A percentile compares a stretch with the other conserved stretches of the same genome.
phyloP scores from a whole-genome alignment of 805 yeast genomes.

The Hanseniaspora clermontiae region DNA sequence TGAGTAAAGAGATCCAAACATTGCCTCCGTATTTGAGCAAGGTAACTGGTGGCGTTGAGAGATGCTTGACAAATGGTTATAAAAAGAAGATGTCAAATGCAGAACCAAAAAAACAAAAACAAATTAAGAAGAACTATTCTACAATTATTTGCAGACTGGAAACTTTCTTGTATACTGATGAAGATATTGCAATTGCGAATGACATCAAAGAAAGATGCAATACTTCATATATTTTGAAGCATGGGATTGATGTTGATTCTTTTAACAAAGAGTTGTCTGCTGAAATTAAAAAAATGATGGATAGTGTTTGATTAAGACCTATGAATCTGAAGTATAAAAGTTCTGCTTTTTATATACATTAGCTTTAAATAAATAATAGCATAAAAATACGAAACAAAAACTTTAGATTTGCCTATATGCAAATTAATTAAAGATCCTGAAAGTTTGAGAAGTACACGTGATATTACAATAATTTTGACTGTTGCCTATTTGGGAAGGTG shows the following conservation, averaged over 20 bases:
- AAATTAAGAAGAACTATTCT: background rate
- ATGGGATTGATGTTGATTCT: background rate
- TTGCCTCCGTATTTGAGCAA: constrained; percentile 68
- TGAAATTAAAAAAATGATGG: background rate
- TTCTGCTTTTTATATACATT: no score
- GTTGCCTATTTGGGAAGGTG: background rate
- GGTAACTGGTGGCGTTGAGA: constrained; percentile 77
- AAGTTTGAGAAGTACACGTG: background rate
- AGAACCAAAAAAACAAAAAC: background rate
- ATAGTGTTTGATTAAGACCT: background rate
- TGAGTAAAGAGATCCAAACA: constrained; percentile 52
- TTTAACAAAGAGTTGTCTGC: background rate
- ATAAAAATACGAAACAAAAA: no score
- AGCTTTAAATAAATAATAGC: background rate
- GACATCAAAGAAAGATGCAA: background rate
- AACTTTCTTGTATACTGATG: background rate
- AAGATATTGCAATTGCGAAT: background rate
- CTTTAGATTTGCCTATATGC: no score
- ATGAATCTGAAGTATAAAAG: no score
- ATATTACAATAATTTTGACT: background rate
- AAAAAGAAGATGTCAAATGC: constrained; percentile 14
- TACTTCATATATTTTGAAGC: background rate
- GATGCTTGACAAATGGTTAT: constrained; percentile 35
- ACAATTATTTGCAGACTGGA: background rate
- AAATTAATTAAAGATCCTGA: no score